Evolutionary conservation across 805 yeast species (phyloP), one percentile per base, ranked within the genome.

Genomic region (Vanderwaltozyma tropicalis): DNA sequence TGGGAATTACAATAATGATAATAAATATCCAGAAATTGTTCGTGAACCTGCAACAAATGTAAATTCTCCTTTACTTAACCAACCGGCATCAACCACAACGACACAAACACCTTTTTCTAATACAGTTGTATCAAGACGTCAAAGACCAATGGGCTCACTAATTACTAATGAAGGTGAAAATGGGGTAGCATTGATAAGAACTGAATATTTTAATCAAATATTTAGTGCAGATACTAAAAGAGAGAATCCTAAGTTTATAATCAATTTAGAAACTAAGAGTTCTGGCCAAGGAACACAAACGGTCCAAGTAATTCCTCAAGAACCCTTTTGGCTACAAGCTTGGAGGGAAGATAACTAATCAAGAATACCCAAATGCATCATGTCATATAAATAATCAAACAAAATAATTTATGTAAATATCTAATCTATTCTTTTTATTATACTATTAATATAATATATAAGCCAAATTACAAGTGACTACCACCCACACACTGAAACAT

Each of bases 101-200:
- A n/a, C n/a, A n/a, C n/a, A n/a, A n/a, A 24, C 8, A 10, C 27
- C 27, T 8, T 24, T 24, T 24, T 11, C n/a, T 7, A 24, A 7
- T 24, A 10, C 13, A 7, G 13, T n/a, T 7, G 12, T 4, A 24
- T 6, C 12, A 11, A 61, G 62, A 39, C 61, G 71, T 26, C 59
- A 61, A 25, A 63, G 71, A 11, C 69, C 77, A 2, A 68, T 75
- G 0, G 95, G 95, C 0, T 69, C 72, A 16, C 49, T 88, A 8
- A 51, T 87, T 2, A 62, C 78, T 1, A 55, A 69, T 2, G 56
- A 71, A 18, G 80, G 75, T 2, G 74, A 78, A 42, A 53, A 71
- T 18, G 95, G 95, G 0, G 67, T 86, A 11, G 80, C 84, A 4
- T 57, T 78, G 32, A 66, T 83, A 12, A 68, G 69, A 44, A 63